These are phyloP conservation scores for Planoprotostelium fungivorum DNA, from an alignment of 78 protist genomes.

Conservation along the genomic window DNA sequence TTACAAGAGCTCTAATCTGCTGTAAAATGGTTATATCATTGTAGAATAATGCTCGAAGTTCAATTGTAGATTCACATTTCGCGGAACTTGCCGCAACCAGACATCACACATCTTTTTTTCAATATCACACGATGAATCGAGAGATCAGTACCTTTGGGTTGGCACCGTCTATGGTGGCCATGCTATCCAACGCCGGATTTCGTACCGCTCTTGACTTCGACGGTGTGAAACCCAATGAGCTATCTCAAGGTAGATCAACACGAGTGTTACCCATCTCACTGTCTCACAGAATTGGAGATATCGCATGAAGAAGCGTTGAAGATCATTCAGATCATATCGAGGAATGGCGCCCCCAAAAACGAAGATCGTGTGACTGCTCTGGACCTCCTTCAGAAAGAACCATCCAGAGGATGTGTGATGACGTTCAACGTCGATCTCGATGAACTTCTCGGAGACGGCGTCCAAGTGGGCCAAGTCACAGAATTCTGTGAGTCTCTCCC, in stretches of 20 bases:
- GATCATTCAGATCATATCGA: not conserved
- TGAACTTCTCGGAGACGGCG: conserved; percentile 26
- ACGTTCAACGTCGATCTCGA: conserved; percentile 18
- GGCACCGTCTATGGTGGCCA: not conserved
- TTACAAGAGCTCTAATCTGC: too few species aligned
- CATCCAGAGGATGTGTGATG: not conserved
- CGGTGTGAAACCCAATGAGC: not conserved
- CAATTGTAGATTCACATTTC: too few species aligned
- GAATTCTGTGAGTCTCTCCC: conserved; percentile 24
- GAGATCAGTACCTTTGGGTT: not conserved
- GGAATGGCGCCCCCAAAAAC: too few species aligned
- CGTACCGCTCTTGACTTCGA: not conserved
- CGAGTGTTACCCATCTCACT: not conserved
- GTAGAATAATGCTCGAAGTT: too few species aligned
- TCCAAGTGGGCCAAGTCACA: conserved; percentile 20
- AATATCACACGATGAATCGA: too few species aligned
- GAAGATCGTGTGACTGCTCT: not conserved
- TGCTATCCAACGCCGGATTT: not conserved
- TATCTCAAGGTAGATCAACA: not conserved
- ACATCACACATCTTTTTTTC: too few species aligned
- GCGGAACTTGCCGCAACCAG: too few species aligned
- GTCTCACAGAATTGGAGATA: not conserved
- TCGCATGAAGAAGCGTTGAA: not conserved
- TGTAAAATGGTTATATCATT: too few species aligned
- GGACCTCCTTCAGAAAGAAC: not conserved